Evolutionary conservation across 2,329 filamentous ascomycete genomes (phyloP).

Genomic region (Colletotrichum filicis): DNA sequence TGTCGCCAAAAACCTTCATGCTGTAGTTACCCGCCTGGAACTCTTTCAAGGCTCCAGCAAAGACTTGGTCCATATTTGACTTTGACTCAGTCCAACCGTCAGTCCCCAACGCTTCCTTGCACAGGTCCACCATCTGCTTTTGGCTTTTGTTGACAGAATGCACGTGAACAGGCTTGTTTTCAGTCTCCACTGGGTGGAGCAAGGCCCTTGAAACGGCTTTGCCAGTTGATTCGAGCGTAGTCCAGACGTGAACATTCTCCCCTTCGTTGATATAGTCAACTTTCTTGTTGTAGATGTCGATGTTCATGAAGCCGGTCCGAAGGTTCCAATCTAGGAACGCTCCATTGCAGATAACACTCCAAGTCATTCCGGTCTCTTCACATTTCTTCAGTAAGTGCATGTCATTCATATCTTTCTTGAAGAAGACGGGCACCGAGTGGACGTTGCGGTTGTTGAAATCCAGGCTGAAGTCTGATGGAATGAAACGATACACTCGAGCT

Average conservation of each 20-base stretch:
- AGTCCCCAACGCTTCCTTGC: conserved; percentile 34
- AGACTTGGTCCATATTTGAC: conserved; percentile 32
- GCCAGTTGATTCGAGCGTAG: conserved; percentile 40
- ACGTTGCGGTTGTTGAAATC: conserved; percentile 42
- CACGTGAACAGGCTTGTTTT: conserved; percentile 40
- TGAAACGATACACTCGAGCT: conserved; percentile 69
- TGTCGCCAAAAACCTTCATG: conserved; percentile 25
- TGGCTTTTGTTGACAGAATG: conserved; percentile 38
- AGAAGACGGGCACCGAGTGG: conserved; percentile 35
- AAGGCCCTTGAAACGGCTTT: conserved; percentile 41
- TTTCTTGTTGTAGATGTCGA: conserved; percentile 39
- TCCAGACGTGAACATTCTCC: conserved; percentile 36
- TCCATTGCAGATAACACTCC: conserved; percentile 42
- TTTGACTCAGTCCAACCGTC: conserved; percentile 33
- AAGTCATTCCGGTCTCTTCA: conserved; percentile 36
- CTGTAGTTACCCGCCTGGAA: conserved; percentile 35
- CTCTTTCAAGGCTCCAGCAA: conserved; percentile 30
- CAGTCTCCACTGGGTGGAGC: conserved; percentile 39
- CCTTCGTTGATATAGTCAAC: conserved; percentile 39
- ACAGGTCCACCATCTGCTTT: conserved; percentile 36
- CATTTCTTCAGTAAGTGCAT: conserved; percentile 13
- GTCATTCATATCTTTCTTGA: conserved; percentile 33
- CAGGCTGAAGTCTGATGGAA: conserved; percentile 67
- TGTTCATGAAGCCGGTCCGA: conserved; percentile 36
- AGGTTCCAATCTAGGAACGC: conserved; percentile 44